Evolutionary conservation across 495 filamentous ascomycete genomes (phyloP).

Genomic region (Podospora comata): DNA sequence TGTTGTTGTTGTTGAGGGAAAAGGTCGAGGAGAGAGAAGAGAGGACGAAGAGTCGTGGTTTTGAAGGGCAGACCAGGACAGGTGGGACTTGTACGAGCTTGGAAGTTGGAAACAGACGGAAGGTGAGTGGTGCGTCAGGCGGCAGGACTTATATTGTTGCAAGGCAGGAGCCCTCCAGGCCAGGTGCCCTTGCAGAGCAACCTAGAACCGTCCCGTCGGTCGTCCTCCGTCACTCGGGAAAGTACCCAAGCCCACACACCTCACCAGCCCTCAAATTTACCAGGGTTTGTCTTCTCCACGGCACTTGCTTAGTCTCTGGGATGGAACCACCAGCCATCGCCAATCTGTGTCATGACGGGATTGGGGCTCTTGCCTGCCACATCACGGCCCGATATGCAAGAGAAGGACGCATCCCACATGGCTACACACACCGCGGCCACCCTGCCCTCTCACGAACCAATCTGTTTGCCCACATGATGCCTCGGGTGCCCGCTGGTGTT

Average conservation of each 20-base stretch:
- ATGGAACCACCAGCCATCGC: neutral
- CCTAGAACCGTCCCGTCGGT: neutral
- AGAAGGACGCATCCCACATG: conserved; percentile 8
- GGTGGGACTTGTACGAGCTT: neutral
- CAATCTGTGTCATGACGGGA: neutral
- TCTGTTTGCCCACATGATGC: neutral
- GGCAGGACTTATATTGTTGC: neutral
- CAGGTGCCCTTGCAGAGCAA: neutral
- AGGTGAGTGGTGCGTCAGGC: neutral
- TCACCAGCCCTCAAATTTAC: neutral
- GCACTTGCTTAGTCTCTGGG: neutral
- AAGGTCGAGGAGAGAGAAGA: neutral
- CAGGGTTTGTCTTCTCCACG: neutral
- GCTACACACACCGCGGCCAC: conserved; percentile 2
- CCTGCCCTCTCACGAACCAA: neutral
- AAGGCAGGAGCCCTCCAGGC: neutral
- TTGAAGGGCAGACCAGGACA: neutral
- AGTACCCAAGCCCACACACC: too few species aligned
- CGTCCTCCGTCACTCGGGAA: neutral
- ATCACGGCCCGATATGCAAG: conserved; percentile 19
- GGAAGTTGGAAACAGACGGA: neutral
- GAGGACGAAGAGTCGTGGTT: neutral
- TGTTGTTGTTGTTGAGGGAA: neutral
- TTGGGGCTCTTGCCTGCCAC: conserved; percentile 17
- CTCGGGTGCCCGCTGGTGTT: conserved; percentile 1